Percentiles rank a stretch among this genome's conserved stretches.
Conservation (phyloP, 1,284 basidiomycete species). For the Neonothopanus nambi region DNA sequence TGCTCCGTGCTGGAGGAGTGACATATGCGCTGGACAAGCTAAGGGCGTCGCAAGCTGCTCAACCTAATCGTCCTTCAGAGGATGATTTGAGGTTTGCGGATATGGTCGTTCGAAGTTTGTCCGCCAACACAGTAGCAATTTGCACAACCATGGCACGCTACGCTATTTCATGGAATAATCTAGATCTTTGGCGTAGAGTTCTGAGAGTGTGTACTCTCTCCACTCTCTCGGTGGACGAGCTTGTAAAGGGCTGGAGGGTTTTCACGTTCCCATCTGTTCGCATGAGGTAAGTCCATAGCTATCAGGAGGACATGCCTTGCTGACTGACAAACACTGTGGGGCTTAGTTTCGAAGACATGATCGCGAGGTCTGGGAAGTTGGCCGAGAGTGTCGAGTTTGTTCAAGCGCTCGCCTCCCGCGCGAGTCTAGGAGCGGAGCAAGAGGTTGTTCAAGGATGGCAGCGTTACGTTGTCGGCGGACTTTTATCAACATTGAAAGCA, state of each 20-base stretch:
- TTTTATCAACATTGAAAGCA: not conserved
- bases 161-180: constrained; percentile 30
- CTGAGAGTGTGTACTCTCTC: constrained; percentile 20
- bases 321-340: not conserved
- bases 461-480: not conserved
- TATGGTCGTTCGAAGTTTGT: constrained; percentile 18
- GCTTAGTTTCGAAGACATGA: not conserved
- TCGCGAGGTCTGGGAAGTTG: not conserved
- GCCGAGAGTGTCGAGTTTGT: not conserved
- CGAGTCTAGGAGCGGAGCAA: not conserved
- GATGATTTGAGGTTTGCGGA: constrained; percentile 21
- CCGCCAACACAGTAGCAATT: not conserved
- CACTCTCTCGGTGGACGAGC: constrained; percentile 14
- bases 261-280: constrained; percentile 27
- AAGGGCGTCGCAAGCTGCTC: constrained; percentile 3
- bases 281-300: constrained; percentile 19
- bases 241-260: constrained; percentile 24
- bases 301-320: constrained; percentile 12
- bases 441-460: not conserved
- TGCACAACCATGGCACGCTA: not conserved
- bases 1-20: no score
- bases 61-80: constrained; percentile 17
- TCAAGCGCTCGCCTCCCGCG: not conserved
- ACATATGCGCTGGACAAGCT: no score
- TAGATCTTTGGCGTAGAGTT: constrained; percentile 23